phyloP scores from a whole-genome alignment of 768 basidiomycete genomes.

The Tephrocybe sp. region DNA sequence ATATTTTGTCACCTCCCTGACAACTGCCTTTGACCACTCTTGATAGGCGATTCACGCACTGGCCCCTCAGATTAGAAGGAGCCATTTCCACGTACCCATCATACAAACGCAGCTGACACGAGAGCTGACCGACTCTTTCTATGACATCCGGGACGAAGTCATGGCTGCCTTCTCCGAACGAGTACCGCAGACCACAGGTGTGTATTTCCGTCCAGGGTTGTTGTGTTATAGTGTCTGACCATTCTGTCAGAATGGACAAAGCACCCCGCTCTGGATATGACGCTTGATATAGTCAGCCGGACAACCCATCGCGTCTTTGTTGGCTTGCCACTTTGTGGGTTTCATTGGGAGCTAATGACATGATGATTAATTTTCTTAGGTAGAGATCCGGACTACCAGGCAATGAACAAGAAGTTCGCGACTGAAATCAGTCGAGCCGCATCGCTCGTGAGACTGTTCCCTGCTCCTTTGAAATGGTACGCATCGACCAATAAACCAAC shows the following conservation, averaged over 20 bases:
- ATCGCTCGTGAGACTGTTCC: conserved; percentile 23
- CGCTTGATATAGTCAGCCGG: conserved; percentile 22
- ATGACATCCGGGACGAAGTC: conserved; percentile 12
- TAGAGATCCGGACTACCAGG: conserved; percentile 19
- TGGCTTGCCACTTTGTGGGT: conserved; percentile 26
- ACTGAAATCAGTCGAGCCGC: conserved; percentile 17
- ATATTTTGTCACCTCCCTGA: background rate
- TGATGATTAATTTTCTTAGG: conserved; percentile 10
- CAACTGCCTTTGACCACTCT: no score
- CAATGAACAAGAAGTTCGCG: conserved; percentile 18
- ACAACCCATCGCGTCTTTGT: conserved; percentile 25
- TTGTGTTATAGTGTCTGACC: background rate
- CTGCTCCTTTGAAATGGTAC: conserved; percentile 24
- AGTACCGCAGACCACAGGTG: background rate
- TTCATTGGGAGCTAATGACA: background rate
- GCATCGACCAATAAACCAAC: background rate
- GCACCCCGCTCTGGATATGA: conserved; percentile 8
- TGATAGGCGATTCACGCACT: conserved; percentile 16
- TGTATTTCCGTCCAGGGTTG: background rate
- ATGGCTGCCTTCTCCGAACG: conserved; percentile 3
- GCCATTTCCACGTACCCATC: conserved; percentile 20
- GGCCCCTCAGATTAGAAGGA: conserved; percentile 9
- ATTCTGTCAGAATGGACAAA: conserved; percentile 4
- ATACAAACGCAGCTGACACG: conserved; percentile 17
- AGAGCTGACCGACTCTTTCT: conserved; percentile 7